phyloP scores from a whole-genome alignment of 306 rosid species.

The Echinosophora koreensis region DNA sequence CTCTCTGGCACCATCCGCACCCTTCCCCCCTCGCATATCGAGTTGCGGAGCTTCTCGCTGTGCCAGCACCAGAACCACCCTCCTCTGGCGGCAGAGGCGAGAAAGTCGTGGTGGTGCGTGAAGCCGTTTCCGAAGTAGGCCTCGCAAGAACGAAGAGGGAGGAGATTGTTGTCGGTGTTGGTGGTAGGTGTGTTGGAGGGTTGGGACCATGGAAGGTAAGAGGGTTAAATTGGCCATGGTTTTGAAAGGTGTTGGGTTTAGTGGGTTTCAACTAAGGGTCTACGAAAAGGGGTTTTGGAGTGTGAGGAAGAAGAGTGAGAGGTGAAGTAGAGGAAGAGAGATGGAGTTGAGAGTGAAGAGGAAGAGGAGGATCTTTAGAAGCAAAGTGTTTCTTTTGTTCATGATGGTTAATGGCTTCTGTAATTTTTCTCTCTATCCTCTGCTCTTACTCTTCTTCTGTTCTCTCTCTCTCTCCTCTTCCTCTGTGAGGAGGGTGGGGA shows the following conservation, averaged over 20 bases:
- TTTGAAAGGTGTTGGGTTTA: conserved; percentile 48
- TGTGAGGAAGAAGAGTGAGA: conserved; percentile 47
- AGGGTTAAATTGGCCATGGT: conserved; percentile 86
- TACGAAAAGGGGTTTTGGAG: conserved; percentile 6
- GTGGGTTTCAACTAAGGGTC: conserved; percentile 35
- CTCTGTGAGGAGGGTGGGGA: too few species aligned
- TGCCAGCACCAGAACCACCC: conserved; percentile 89
- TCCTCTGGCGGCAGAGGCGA: neutral
- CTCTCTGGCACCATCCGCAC: conserved; percentile 73
- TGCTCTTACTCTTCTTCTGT: too few species aligned
- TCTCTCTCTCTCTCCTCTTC: too few species aligned
- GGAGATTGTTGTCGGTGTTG: neutral
- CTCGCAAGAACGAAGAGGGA: conserved; percentile 66
- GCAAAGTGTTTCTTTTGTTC: conserved; percentile 55
- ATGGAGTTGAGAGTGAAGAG: conserved; percentile 43
- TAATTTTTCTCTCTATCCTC: neutral
- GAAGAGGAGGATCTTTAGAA: conserved; percentile 60
- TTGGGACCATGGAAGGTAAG: conserved; percentile 84
- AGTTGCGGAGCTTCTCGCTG: conserved; percentile 73
- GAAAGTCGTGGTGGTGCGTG: conserved; percentile 56
- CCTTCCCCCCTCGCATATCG: conserved; percentile 81
- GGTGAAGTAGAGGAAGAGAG: conserved; percentile 35
- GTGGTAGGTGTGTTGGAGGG: neutral
- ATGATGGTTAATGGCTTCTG: conserved; percentile 34
- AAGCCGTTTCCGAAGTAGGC: conserved; percentile 89